phyloP scores from a whole-genome alignment of 305 asterid species.

The Plantago coronopus region DNA sequence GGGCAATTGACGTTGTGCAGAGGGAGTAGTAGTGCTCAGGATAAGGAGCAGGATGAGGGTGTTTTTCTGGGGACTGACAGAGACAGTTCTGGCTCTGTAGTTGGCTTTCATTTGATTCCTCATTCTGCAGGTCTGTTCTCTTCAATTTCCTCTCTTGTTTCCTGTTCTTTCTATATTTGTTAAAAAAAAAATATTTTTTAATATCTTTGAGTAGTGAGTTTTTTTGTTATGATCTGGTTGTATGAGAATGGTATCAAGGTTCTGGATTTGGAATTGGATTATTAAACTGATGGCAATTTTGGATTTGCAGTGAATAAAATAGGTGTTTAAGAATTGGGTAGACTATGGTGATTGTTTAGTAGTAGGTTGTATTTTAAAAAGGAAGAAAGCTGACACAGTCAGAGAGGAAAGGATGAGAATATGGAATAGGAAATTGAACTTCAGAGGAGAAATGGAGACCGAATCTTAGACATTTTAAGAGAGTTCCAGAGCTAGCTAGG shows the following conservation, averaged over 20 bases:
- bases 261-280: background rate
- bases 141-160: slow-evolving; percentile 6
- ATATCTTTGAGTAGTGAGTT: too few species aligned
- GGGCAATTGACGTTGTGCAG: slow-evolving; percentile 18
- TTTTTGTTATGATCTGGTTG: background rate
- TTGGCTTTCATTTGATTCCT: slow-evolving; percentile 64
- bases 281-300: too few species aligned
- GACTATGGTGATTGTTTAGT: too few species aligned
- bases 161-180: background rate
- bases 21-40: slow-evolving; percentile 21
- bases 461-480: too few species aligned
- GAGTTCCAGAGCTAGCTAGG: too few species aligned
- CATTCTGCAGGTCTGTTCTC: slow-evolving; percentile 34
- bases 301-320: background rate
- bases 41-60: slow-evolving; percentile 36
- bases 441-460: too few species aligned
- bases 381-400: background rate
- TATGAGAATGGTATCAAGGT: background rate
- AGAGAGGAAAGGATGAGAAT: background rate
- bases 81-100: slow-evolving; percentile 54
- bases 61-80: slow-evolving; percentile 48
- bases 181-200: too few species aligned
- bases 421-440: too few species aligned
- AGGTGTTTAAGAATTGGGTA: too few species aligned
- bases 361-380: too few species aligned